Base-by-base conservation (phyloP, 2,329 filamentous ascomycete genomes). In the Colletotrichum tropicale region DNA sequence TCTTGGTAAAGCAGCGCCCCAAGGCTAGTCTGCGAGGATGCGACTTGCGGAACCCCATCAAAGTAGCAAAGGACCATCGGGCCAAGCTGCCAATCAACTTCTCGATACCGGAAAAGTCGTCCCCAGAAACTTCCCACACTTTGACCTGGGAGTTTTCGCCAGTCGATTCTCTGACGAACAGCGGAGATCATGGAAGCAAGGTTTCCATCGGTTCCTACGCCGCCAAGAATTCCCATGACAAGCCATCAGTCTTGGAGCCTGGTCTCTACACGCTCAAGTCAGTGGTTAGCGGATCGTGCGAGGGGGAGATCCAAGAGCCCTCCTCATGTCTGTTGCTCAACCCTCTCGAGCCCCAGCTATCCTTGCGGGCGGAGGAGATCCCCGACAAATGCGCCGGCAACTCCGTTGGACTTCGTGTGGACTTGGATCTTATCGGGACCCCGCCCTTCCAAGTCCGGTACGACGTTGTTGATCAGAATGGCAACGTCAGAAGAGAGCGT, bases 361-460 rank as follows among this genome's bases (percentile, higher is more conserved):
- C 91, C 6, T 87, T 99, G 66, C 90, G 90, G 36, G 89, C 92
- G 8, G 94, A 98, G 79, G 93, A 96, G 77, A 96, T 99, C 58
- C 94, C 95, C 68, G 97, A 99, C 84, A 98, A 98, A 82, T 99
- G 97, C 83, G 96, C 96, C 43, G 96, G 96, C 64, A 98, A 96
- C 81, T 95, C 97, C 0, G 95, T 99, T 77, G 97, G 97, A 55
- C 90, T 99, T 70, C 91, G 94, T 13, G 95, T 99, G 56, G 94
- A 97, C 81, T 87, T 99, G 66, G 96, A 98, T 82, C 89, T 99
- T 52, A 94, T 96, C 32, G 97, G 97, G 76, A 98, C 96, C 0
- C 96, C 98, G 61, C 96, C 96, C 2, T 99, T 99, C 85, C 88
- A 89, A n/a, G 88, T 99, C 61, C 88, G 89, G 26, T 99, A 98